Base-by-base conservation (phyloP, 495 filamentous ascomycete species). In the Bryoglossum gracile region DNA sequence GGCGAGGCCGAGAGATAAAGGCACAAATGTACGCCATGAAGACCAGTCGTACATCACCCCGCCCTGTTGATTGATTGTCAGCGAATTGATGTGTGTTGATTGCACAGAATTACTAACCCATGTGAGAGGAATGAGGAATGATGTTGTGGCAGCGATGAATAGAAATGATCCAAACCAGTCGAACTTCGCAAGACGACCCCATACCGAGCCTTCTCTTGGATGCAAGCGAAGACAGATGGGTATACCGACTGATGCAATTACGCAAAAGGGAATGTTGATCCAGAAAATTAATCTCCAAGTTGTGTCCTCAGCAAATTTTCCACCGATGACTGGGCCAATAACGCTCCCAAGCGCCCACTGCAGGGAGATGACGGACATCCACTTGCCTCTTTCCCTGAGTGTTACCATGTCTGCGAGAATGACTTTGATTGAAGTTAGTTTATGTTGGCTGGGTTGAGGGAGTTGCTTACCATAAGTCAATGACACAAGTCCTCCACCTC, bases 331-430 rank as follows among this genome's bases (percentile, higher is more conserved):
- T 5, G 84, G 84, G 0, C 84, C 84, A 1, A 69, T 66, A 0
- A 84, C 81, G 0, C 75, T 78, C 0, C 84, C 85, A 16, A 87
- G 34, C 26, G 75, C 73, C 77, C 78, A 80, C 69, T 76, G 77
- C 4, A 63, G 69, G 24, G 64, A 24, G 18, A 56, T 51, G 16
- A 46, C 17, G 14, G 25, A 16, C 32, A 58, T 42, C 64, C 62
- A 69, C 56, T 62, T 65, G 0, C 72, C 74, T 35, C 76, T 63
- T 38, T 69, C 55, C 8, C 70, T 52, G 5, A 79, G 60, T 14
- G 76, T 73, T n/a, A 78, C 75, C 5, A 84, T 63, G 48, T 87
- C 82, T 0, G 81, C 74, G 49, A 89, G 65, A 3, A 86, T 60
- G 40, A 86, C 73, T n/a, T n/a, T n/a, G n/a, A n/a, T n/a, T n/a